phyloP scores from a whole-genome alignment of 768 basidiomycete genomes.

The Obba rivulosa region DNA sequence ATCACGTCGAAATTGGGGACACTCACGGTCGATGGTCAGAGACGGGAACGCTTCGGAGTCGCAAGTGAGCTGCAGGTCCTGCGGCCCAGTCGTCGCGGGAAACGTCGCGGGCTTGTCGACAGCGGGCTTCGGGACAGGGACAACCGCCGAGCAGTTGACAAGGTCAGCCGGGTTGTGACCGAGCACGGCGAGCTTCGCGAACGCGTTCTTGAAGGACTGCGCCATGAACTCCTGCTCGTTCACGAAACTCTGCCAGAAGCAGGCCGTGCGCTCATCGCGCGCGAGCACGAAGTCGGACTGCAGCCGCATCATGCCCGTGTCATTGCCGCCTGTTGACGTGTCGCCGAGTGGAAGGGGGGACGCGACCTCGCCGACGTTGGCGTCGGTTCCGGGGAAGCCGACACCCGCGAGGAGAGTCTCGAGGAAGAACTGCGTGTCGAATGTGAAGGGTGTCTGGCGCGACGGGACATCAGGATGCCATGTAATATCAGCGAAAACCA shows the following conservation, averaged over 20 bases:
- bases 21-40: constrained; percentile 7
- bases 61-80: constrained; percentile 8
- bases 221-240: neutral
- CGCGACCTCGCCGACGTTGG: neutral
- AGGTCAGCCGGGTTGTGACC: constrained; percentile 8
- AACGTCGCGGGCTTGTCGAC: constrained; percentile 2
- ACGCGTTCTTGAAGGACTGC: constrained; percentile 9
- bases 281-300: constrained; percentile 3
- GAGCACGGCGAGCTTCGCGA: constrained; percentile 8
- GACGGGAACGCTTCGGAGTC: neutral
- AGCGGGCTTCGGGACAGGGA: constrained; percentile 1
- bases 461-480: no score
- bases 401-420: constrained; percentile 9
- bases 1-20: no score
- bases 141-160: constrained; percentile 13
- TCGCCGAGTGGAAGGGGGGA: neutral
- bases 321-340: no score
- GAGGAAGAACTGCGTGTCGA: constrained; percentile 10
- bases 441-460: constrained; percentile 4
- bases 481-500: no score
- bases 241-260: constrained; percentile 4
- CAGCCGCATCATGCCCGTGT: neutral
- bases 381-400: constrained; percentile 2
- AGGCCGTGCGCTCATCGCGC: constrained; percentile 1
- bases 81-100: constrained; percentile 6